Conservation (phyloP, 1,139 yeast genomes). For the Nakaseomyces delphensis region DNA sequence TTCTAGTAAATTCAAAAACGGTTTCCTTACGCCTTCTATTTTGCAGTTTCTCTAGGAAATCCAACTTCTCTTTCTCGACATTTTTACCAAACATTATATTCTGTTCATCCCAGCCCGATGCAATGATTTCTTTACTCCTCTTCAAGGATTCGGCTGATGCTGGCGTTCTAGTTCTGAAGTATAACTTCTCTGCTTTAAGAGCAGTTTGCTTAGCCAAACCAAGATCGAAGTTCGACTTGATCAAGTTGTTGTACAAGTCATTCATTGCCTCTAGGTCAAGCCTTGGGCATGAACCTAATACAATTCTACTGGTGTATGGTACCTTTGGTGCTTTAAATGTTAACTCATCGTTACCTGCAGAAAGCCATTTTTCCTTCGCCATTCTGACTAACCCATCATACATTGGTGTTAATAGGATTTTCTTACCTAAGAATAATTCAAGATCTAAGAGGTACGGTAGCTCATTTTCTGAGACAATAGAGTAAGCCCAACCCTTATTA, state of each 20-base stretch:
- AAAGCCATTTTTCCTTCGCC: constrained; percentile 39
- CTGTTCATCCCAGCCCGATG: constrained; percentile 85
- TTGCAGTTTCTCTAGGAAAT: constrained; percentile 59
- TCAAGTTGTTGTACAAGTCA: constrained; percentile 60
- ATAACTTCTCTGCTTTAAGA: constrained; percentile 77
- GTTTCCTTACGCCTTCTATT: constrained; percentile 74
- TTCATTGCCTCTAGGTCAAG: constrained; percentile 56
- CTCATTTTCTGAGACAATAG: constrained; percentile 77
- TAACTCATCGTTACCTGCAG: constrained; percentile 31
- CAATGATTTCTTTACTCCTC: constrained; percentile 70
- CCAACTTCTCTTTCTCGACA: constrained; percentile 64
- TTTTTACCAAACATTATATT: constrained; percentile 70
- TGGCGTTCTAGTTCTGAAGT: constrained; percentile 73
- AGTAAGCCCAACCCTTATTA: constrained; percentile 94
- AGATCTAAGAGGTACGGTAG: constrained; percentile 83
- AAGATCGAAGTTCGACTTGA: constrained; percentile 64
- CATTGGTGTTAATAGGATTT: constrained; percentile 62
- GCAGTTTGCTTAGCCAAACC: constrained; percentile 61
- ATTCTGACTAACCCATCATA: constrained; percentile 52
- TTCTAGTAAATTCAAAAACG: constrained; percentile 76
- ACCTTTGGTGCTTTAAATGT: constrained; percentile 43
- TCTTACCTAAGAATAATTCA: constrained; percentile 82
- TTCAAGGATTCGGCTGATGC: constrained; percentile 82
- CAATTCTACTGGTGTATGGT: constrained; percentile 67
- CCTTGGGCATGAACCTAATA: constrained; percentile 78